Base-by-base conservation (phyloP, 805 yeast genomes). In the Cyberlindnera japonica region DNA sequence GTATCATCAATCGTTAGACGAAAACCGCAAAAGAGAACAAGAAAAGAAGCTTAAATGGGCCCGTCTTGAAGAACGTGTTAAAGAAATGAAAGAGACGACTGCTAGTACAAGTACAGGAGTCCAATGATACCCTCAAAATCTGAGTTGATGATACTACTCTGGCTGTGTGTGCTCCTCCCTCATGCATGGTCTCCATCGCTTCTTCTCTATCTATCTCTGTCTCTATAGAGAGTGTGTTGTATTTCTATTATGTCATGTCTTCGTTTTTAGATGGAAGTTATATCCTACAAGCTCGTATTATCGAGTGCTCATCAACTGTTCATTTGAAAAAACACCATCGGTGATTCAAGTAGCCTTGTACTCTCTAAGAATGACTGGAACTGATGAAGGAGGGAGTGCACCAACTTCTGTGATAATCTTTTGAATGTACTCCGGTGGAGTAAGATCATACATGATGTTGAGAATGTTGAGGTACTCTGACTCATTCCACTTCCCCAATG, bases 401-500 rank as follows among this genome's bases (percentile, higher is more conserved):
- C 99, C 99, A 49, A 91, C 79, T 62, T 93, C 99, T 2, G 98
- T 93, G 40, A 93, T 88, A 44, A 93, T 88, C 67, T 93, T 93
- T 61, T 91, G 90, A 55, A 93, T 87, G 57, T 84, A 86, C 51
- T 82, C 86, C 12, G 96, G 95, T 25, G 96, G 97, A 1, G 98
- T 91, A 53, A 93, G 72, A 64, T 93, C 99, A 62, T 87, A 93
- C 75, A 93, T 74, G 49, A 93, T 80, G 57, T 88, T 88, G 55
- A 90, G 77, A 20, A 88, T 75, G 62, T 81, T 83, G 55, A 88
- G 70, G 45, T 69, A 69, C 30, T 77, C 76, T n/a, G 73, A 63
- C 21, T 70, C 67, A 54, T 75, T 78, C 90, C 91, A 83, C 54
- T 79, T 71, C 24, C 70, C 62, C 49, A 83, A 66, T 11, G 75